Percentiles rank a stretch among this genome's conserved stretches.
phyloP scores from a whole-genome alignment of 495 filamentous ascomycete species.

The Penicillium coffeae region DNA sequence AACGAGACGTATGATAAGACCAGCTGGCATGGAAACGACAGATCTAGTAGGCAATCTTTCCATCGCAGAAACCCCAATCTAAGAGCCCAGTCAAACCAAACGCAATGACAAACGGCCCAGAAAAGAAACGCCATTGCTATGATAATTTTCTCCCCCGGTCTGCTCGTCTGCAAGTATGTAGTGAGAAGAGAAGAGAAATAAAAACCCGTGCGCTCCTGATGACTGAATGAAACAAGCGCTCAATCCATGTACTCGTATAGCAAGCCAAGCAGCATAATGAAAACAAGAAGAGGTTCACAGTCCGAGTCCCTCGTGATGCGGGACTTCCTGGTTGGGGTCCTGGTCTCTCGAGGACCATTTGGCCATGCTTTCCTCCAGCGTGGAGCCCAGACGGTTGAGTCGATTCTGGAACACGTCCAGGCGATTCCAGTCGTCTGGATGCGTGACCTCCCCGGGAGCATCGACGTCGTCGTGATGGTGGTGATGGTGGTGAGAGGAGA shows the following conservation, averaged over 20 bases:
- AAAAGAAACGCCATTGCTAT: constrained; percentile 24
- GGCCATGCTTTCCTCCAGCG: constrained; percentile 22
- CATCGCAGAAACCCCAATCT: background rate
- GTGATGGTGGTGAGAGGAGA: too few species aligned
- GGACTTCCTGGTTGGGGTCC: constrained; percentile 21
- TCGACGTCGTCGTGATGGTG: constrained; percentile 6
- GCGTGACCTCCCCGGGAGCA: constrained; percentile 6
- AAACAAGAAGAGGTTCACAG: constrained; percentile 11
- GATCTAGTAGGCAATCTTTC: background rate
- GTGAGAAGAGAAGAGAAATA: constrained; percentile 3
- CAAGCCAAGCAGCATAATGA: constrained; percentile 1
- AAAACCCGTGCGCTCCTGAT: background rate
- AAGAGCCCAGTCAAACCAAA: background rate
- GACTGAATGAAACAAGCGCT: background rate
- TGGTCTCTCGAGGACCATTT: constrained; percentile 19
- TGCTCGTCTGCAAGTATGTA: constrained; percentile 9
- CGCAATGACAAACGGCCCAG: background rate
- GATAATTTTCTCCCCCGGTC: constrained; percentile 11
- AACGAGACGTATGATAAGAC: background rate
- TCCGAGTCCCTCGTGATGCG: constrained; percentile 24
- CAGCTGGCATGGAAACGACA: background rate
- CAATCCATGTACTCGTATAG: background rate
- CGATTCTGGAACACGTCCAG: constrained; percentile 23
- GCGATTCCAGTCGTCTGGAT: constrained; percentile 15
- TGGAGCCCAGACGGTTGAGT: constrained; percentile 13